phyloP scores from a whole-genome alignment of 2,329 filamentous ascomycete species.

The Nigrograna mackinnonii region DNA sequence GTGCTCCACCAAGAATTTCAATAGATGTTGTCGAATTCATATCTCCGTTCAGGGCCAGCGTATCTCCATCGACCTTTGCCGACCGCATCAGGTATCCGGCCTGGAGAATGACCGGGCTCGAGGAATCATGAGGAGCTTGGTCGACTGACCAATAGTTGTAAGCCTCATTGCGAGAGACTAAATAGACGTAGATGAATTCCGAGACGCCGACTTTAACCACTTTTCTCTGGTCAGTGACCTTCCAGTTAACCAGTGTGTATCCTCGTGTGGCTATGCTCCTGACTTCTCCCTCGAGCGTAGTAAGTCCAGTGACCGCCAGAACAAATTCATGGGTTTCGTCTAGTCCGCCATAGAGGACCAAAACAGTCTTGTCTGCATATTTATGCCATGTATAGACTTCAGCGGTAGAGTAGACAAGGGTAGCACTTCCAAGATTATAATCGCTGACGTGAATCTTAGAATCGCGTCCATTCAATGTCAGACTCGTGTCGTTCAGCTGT shows the following conservation, averaged over 20 bases:
- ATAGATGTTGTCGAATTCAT: conserved; percentile 70
- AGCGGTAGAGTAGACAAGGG: conserved; percentile 68
- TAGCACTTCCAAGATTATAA: conserved; percentile 64
- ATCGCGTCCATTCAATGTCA: conserved; percentile 66
- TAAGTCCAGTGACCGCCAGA: conserved; percentile 42
- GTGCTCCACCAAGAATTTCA: conserved; percentile 68
- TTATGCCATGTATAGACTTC: conserved; percentile 72
- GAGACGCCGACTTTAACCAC: conserved; percentile 51
- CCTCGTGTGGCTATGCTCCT: conserved; percentile 44
- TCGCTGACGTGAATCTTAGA: conserved; percentile 70
- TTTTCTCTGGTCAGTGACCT: conserved; percentile 56
- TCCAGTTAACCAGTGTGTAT: conserved; percentile 57
- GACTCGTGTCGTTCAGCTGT: conserved; percentile 55
- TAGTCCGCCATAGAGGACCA: conserved; percentile 67
- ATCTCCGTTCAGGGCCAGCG: conserved; percentile 69
- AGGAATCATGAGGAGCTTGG: conserved; percentile 30
- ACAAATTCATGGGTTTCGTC: conserved; percentile 67
- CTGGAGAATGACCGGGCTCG: conserved; percentile 59
- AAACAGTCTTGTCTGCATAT: conserved; percentile 60
- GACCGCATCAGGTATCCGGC: conserved; percentile 68
- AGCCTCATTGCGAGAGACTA: conserved; percentile 66
- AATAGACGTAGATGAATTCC: conserved; percentile 57
- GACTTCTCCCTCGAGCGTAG: conserved; percentile 46
- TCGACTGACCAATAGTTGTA: conserved; percentile 73
- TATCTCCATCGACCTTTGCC: conserved; percentile 58